phyloP scores from a whole-genome alignment of 2,329 filamentous ascomycete genomes.

The Fusarium albidum region DNA sequence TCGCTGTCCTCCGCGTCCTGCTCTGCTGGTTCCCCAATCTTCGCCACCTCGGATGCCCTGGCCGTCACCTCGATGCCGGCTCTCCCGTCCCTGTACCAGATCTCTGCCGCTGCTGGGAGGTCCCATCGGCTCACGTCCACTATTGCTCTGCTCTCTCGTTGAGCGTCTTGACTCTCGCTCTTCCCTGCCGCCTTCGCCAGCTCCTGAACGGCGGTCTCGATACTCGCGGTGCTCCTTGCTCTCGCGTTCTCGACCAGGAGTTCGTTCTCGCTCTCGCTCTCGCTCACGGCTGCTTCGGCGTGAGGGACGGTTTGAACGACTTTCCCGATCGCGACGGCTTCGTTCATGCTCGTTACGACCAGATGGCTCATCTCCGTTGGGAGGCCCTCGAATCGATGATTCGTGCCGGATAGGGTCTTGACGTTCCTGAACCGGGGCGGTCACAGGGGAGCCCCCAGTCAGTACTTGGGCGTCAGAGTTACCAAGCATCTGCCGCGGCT shows the following conservation, averaged over 20 bases:
- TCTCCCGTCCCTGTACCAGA: slow-evolving; percentile 42
- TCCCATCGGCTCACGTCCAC: slow-evolving; percentile 42
- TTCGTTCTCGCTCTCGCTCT: slow-evolving; percentile 59
- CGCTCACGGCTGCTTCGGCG: slow-evolving; percentile 61
- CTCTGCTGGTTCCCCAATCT: slow-evolving; percentile 47
- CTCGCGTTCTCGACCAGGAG: slow-evolving; percentile 55
- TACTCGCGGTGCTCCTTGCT: slow-evolving; percentile 55
- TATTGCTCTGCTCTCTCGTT: slow-evolving; percentile 35
- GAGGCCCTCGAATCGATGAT: slow-evolving; percentile 43
- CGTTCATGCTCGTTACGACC: slow-evolving; percentile 51
- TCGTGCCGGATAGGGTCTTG: slow-evolving; percentile 54
- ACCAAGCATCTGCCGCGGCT: slow-evolving; percentile 53
- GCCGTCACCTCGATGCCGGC: slow-evolving; percentile 43
- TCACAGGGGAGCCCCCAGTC: slow-evolving; percentile 60
- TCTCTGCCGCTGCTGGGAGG: slow-evolving; percentile 43
- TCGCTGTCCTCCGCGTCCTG: slow-evolving; percentile 47
- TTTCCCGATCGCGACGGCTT: slow-evolving; percentile 53
- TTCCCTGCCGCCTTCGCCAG: slow-evolving; percentile 42
- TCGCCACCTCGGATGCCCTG: slow-evolving; percentile 39
- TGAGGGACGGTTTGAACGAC: slow-evolving; percentile 49
- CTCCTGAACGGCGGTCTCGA: slow-evolving; percentile 53
- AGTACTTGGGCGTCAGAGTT: slow-evolving; percentile 66
- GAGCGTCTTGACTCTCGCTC: slow-evolving; percentile 47
- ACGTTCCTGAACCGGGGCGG: slow-evolving; percentile 59
- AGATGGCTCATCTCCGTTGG: slow-evolving; percentile 44